Base-by-base conservation (phyloP, 305 asterid species). In the Ilex paraguariensis region DNA sequence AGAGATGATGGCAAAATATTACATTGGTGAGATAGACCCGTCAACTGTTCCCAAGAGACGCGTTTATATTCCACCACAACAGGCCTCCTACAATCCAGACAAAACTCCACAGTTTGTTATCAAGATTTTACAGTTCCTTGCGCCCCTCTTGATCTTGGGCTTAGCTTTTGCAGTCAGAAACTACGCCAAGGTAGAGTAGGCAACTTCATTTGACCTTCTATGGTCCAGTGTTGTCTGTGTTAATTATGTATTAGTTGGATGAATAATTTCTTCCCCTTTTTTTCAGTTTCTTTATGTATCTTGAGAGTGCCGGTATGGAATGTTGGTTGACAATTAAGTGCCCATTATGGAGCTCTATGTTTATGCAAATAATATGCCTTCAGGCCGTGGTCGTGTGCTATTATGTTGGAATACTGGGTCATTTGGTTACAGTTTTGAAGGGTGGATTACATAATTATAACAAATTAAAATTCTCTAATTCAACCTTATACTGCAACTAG, bases 11-110 rank as follows among this genome's bases (percentile, higher is more conserved):
- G 79, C 62, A 6, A 75, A 82, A 54, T 84, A 77, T 70, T 72
- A 73, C 72, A 76, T 84, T 44, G 95, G 95, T 62, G 84, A 74
- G 74, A 76, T 86, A 30, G 91, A 86, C 88, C 69, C 51, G 76
- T 66, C 87, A 12, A 81, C 81, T 0, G 82, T 86, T 16, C 87
- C 91, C 68, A 61, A 33, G 51, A 81, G 70, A 58, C 87, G 77
- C 59, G 32, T 70, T 4, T 71, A 79, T 42, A 45, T 64, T 16
- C 72, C 84, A n/a, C 79, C 85, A 13, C 73, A 67, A 59, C 80
- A 82, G 57, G 63, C 79, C 13, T 58, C 56, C 0, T 72, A 73
- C 67, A 77, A 78, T 63, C 87, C 66, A 0, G 87, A 78, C 67
- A 79, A 79, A 75, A 72, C 85, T 60, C 78, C 85, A 0, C 81